Percentiles rank a stretch among this genome's conserved stretches.
Evolutionary conservation across 257 asterid species (phyloP).

Genomic region (Datura wrightii): DNA sequence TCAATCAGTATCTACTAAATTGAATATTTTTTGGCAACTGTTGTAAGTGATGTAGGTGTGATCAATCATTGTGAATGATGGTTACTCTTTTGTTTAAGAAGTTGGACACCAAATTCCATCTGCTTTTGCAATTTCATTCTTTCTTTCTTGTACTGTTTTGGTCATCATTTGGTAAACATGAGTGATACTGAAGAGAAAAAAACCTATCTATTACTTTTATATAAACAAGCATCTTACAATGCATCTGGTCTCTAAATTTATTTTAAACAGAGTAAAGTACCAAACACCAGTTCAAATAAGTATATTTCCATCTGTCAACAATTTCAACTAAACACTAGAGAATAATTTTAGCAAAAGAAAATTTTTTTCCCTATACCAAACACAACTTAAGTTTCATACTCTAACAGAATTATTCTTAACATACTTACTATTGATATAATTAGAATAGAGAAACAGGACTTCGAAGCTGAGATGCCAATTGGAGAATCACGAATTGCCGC

Average conservation of each 20-base stretch:
- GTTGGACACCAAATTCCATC: slow-evolving; percentile 15
- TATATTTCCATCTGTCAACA: not conserved
- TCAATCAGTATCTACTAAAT: not conserved
- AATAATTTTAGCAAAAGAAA: not conserved
- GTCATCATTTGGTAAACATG: slow-evolving; percentile 17
- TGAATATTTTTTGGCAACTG: not conserved
- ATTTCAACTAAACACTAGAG: not conserved
- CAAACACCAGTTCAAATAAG: not conserved
- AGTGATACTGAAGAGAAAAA: not conserved
- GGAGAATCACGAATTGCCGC: not conserved
- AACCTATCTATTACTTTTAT: not conserved
- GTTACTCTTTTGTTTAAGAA: not conserved
- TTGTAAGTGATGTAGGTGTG: slow-evolving; percentile 1
- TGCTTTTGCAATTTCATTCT: not conserved
- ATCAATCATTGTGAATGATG: slow-evolving; percentile 16
- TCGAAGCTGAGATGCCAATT: not conserved
- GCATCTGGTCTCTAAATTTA: not conserved
- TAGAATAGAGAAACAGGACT: not conserved
- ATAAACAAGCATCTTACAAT: not conserved
- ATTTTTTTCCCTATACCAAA: not conserved
- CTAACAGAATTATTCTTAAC: not conserved
- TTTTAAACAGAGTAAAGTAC: not conserved
- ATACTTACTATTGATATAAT: not conserved
- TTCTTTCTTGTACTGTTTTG: not conserved
- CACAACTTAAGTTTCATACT: not conserved